Evolutionary conservation across 2,329 filamentous ascomycete species (phyloP), one percentile per base, ranked within the genome.

Genomic region (Trichophyton benhamiae): DNA sequence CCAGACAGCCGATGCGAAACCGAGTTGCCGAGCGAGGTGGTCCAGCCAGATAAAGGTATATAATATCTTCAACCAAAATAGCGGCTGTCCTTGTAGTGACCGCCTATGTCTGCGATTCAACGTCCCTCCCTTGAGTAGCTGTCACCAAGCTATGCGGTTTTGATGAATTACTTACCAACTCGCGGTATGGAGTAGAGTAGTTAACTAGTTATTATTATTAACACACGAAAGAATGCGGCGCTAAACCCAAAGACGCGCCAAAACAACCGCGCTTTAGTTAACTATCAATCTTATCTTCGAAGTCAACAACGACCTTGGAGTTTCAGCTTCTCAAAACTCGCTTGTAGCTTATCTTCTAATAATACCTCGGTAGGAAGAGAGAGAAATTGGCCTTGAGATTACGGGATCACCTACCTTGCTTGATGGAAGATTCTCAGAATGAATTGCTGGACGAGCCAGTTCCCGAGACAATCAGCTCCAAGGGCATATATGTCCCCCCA

Each of bases 401-500:
- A 22, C 20, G 25, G 20, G 13, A 20, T 11, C 7, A 7, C 33
- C 4, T 46, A 41, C 4, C 17, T 2, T 46, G 1, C 7, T 44
- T 27, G 22, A 78, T 78, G 75, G 69, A 70, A 49, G 71, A 73
- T 22, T 67, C 67, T 20, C 49, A 62, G 25, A 59, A 62, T 36
- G 52, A 42, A 17, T 5, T 55, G 8, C 52, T 36, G 9, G 33
- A 55, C 17, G 67, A 72, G 62, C 44, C 68, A 17, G 61, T 66
- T 4, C 69, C 75, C 57, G 74, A 77, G 57, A 68, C 70, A 1
- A 69, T 70, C n/a, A 63, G 68, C 22, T 63, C 71, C 42, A 68
- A 70, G 17, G 38, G 70, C 22, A 44, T 62, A 63, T 89, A 87
- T 74, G 76, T 88, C 64, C 87, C 87, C 13, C 88, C 88, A 5